Percentiles rank a stretch among this genome's conserved stretches.
phyloP scores from a whole-genome alignment of 2,329 filamentous ascomycete species.

The Huntiella savannae region DNA sequence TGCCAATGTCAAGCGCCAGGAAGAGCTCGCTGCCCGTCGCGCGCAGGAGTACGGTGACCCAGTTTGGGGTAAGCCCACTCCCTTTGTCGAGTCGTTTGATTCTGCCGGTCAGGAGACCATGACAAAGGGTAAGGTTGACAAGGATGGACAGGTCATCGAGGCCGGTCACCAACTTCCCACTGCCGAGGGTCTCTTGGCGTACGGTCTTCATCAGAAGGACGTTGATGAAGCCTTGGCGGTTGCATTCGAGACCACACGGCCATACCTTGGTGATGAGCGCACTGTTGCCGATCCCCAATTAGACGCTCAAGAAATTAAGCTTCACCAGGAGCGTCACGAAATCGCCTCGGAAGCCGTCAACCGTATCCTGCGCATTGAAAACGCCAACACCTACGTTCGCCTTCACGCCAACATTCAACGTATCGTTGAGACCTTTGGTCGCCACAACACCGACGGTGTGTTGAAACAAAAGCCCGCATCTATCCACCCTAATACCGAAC shows the following conservation, averaged over 20 bases:
- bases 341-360: slow-evolving; percentile 57
- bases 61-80: slow-evolving; percentile 57
- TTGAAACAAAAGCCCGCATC: slow-evolving; percentile 44
- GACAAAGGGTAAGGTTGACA: slow-evolving; percentile 21
- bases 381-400: slow-evolving; percentile 60
- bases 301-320: slow-evolving; percentile 17
- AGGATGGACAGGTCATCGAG: slow-evolving; percentile 23
- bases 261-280: slow-evolving; percentile 22
- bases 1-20: slow-evolving; percentile 59
- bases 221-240: slow-evolving; percentile 45
- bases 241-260: slow-evolving; percentile 49
- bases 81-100: slow-evolving; percentile 70
- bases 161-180: slow-evolving; percentile 26
- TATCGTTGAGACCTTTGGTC: slow-evolving; percentile 73
- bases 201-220: slow-evolving; percentile 51
- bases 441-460: slow-evolving; percentile 64
- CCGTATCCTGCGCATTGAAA: slow-evolving; percentile 60
- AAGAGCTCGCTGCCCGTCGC: slow-evolving; percentile 46
- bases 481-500: slow-evolving; percentile 22
- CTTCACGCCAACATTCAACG: slow-evolving; percentile 67
- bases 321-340: slow-evolving; percentile 37
- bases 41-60: slow-evolving; percentile 53
- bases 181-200: slow-evolving; percentile 44
- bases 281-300: slow-evolving; percentile 17
- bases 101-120: slow-evolving; percentile 32